These are phyloP conservation scores for Aechmea fasciata DNA, from an alignment of 176 grass and related monocot species.

Conservation along the genomic window DNA sequence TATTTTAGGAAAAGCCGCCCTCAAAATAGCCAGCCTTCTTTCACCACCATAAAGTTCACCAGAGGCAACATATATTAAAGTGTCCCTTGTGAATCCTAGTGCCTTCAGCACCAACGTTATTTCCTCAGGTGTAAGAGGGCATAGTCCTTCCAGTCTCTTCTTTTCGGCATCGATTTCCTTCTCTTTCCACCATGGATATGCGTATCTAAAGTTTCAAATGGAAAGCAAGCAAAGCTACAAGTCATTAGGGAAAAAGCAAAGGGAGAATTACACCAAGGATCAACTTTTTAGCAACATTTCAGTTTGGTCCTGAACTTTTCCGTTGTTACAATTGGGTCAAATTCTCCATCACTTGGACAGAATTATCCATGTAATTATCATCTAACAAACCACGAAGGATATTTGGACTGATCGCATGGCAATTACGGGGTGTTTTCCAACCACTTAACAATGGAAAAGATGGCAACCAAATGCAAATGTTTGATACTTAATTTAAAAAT, in stretches of 20 bases:
- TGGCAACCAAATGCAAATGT: no score
- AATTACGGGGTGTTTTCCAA: no score
- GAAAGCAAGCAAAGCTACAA: slow-evolving; percentile 1
- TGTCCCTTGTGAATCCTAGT: slow-evolving; percentile 58
- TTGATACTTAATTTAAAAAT: no score
- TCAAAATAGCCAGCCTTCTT: slow-evolving; percentile 61
- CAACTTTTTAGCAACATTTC: no score
- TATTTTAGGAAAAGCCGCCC: slow-evolving; percentile 59
- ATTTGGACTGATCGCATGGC: no score
- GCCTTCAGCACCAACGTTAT: slow-evolving; percentile 78
- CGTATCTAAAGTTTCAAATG: slow-evolving; percentile 48
- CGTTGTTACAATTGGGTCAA: no score
- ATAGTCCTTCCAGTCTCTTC: slow-evolving; percentile 84
- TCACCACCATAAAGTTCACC: slow-evolving; percentile 90
- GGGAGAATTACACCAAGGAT: no score
- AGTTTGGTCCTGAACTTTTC: no score
- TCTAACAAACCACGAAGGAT: no score
- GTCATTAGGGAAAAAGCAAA: slow-evolving; percentile 13
- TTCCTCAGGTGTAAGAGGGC: slow-evolving; percentile 93
- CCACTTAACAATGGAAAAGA: no score
- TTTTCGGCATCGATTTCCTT: slow-evolving; percentile 89
- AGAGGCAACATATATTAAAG: slow-evolving; percentile 84
- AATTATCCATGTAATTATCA: no score
- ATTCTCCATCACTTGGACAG: no score
- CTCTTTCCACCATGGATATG: slow-evolving; percentile 98